phyloP scores from a whole-genome alignment of 345 rosid genomes.

The Triadica sebifera region DNA sequence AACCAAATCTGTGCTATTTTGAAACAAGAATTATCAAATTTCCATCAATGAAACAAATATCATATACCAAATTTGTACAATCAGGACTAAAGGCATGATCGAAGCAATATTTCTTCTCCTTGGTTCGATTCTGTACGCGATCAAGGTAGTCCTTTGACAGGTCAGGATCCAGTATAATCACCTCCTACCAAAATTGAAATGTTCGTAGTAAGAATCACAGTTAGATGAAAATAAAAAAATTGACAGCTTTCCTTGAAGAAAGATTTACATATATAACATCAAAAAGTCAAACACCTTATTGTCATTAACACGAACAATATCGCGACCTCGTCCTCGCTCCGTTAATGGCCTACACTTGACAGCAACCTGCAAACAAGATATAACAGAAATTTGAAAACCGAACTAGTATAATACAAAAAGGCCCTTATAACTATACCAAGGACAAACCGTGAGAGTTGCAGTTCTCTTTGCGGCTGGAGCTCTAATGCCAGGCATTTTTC shows the following conservation, averaged over 20 bases:
- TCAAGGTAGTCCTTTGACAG: slow-evolving; percentile 80
- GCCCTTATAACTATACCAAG: not conserved
- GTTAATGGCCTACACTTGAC: slow-evolving; percentile 76
- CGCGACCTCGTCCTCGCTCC: slow-evolving; percentile 62
- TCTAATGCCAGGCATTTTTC: slow-evolving; percentile 64
- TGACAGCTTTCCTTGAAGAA: too few relatives aligned
- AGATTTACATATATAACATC: not conserved
- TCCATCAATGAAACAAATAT: not conserved
- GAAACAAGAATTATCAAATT: not conserved
- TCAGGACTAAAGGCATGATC: slow-evolving; percentile 79
- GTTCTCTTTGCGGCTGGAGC: slow-evolving; percentile 61
- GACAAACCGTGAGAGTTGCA: slow-evolving; percentile 63
- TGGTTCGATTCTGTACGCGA: slow-evolving; percentile 74
- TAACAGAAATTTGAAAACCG: not conserved
- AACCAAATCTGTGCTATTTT: not conserved
- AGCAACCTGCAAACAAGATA: slow-evolving; percentile 56
- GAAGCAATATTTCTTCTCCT: slow-evolving; percentile 79
- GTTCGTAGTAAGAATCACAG: not conserved
- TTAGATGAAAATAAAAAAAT: not conserved
- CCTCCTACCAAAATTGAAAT: slow-evolving; percentile 48
- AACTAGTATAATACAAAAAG: not conserved
- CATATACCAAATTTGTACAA: slow-evolving; percentile 54
- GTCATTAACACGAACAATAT: slow-evolving; percentile 68
- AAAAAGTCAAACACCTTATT: slow-evolving; percentile 39
- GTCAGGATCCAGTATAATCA: slow-evolving; percentile 81